phyloP scores from a whole-genome alignment of 208 protist genomes.

The Trypanosoma conorhini region DNA sequence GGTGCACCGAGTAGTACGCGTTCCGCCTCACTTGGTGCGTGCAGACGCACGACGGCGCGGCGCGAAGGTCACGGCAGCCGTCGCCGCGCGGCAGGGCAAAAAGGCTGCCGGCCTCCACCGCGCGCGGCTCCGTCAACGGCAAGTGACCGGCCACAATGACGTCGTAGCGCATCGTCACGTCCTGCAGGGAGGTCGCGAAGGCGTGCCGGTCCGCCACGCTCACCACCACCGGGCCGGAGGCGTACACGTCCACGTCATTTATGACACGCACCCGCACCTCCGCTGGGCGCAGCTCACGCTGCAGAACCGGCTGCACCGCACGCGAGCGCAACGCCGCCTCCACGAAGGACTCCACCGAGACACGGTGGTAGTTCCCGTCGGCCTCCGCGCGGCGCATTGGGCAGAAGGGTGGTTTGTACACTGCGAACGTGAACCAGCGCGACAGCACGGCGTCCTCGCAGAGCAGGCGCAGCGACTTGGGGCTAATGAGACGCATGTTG shows the following conservation, averaged over 20 bases:
- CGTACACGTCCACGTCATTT: slow-evolving; percentile 62
- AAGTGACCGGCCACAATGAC: slow-evolving; percentile 76
- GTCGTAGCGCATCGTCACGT: slow-evolving; percentile 72
- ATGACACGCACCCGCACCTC: slow-evolving; percentile 72
- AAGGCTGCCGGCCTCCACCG: slow-evolving; percentile 1
- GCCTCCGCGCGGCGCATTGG: slow-evolving; percentile 77
- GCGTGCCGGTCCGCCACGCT: slow-evolving; percentile 44
- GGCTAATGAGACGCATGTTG: slow-evolving; percentile 79
- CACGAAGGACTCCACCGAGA: slow-evolving; percentile 85
- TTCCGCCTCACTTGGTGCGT: slow-evolving; percentile 64
- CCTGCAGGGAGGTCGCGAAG: slow-evolving; percentile 47
- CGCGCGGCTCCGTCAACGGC: slow-evolving; percentile 30
- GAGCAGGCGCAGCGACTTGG: slow-evolving; percentile 65
- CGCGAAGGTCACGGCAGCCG: not conserved
- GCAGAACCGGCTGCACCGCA: slow-evolving; percentile 44
- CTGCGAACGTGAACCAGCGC: slow-evolving; percentile 60
- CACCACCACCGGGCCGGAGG: slow-evolving; percentile 80
- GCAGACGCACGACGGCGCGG: slow-evolving; percentile 23
- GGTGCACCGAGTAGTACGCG: slow-evolving; percentile 81
- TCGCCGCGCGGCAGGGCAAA: not conserved
- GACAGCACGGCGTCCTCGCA: slow-evolving; percentile 35
- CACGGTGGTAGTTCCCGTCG: slow-evolving; percentile 71
- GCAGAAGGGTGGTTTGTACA: slow-evolving; percentile 91
- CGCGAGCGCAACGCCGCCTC: slow-evolving; percentile 59
- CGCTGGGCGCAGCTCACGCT: slow-evolving; percentile 20